Evolutionary conservation across 345 rosid genomes (phyloP), one percentile per base, ranked within the genome.

Genomic region (Carallia brachiata): DNA sequence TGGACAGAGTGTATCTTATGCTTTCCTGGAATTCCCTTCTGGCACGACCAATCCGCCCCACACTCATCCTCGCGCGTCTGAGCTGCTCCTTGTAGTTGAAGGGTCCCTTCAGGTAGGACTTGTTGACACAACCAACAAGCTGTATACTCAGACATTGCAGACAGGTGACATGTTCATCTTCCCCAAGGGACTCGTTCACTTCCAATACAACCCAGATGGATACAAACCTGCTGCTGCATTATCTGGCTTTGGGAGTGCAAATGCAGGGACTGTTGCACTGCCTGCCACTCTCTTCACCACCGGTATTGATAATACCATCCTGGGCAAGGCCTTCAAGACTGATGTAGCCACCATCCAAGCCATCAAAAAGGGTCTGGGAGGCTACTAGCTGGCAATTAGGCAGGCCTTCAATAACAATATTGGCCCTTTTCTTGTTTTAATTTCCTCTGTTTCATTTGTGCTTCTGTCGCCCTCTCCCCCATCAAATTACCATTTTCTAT

Each of bases 131-230:
- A 70, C 66, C 3, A 76, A 72, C 68, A 70, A 69, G 66, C 64
- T 76, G 7, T 73, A 60, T 18, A n/a, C 36, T 18, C 75, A 73
- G 23, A 76, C 75, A 6, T 75, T 75, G 15, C 69, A 80, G 16
- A 40, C 55, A 18, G 59, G 62, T 31, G 80, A 80, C 47, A 61
- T 69, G 48, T 73, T 80, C 23, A 68, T 76, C 52, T 72, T 80
- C 61, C 83, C 80, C 0, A 73, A 62, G 70, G 83, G 83, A 13
- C 71, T 76, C 6, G 74, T 72, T 40, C 83, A 80, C 67, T 80
- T 64, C 69, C 70, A 76, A 52, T 36, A 39, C 18, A 76, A 80
- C 62, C 55, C 66, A 16, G 16, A 32, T 54, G 63, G 48, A 8
- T 69, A 79, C 37, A 36, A 65, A 16, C 60, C 59, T 52, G 80